Base-by-base conservation (phyloP, 371 early-diverging fungal species). In the Umbelopsis sp. region DNA sequence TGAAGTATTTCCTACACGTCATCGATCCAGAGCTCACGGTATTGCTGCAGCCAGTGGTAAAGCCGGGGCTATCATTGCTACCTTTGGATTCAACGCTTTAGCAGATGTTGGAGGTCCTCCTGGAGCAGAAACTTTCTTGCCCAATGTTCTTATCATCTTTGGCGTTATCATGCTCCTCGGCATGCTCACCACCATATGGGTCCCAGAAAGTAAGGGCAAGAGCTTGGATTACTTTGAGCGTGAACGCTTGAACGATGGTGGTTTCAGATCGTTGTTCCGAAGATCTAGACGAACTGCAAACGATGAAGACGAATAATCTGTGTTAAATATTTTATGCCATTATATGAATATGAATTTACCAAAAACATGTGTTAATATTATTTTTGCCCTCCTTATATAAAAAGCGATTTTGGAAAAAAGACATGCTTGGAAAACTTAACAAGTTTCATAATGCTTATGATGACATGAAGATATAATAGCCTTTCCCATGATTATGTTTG, bases 41-140 rank as follows among this genome's bases (percentile, higher is more conserved):
- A 85, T 91, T 41, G 85, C 89, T 44, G 89, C 90, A 7, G 90
- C 89, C 6, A 73, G 79, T 18, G 92, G 92, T 18, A 92, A 92
- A 73, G 69, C 82, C 37, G 91, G 92, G 1, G 89, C 92, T 41
- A 87, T 92, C 46, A 62, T 87, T 50, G 86, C 86, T 10, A 77
- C 81, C 14, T 76, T 85, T 73, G 81, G 77, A 6, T 87, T 88
- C 71, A 77, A 82, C 63, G 69, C 71, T 44, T 35, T 86, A 1
- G 81, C 78, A 3, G 82, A 87, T 66, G 74, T 77, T 57, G 83
- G 86, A 35, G 86, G 84, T 18, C 50, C 67, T 10, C 72, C 69
- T 44, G 72, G 72, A 4, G 63, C 72, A 48, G 65, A 69, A 5
- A 64, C 65, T 3, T 72, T 69, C 53, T 63, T 79, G 29, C 74